Base-by-base conservation (phyloP, 345 rosid species). In the Hibiscus trionum region DNA sequence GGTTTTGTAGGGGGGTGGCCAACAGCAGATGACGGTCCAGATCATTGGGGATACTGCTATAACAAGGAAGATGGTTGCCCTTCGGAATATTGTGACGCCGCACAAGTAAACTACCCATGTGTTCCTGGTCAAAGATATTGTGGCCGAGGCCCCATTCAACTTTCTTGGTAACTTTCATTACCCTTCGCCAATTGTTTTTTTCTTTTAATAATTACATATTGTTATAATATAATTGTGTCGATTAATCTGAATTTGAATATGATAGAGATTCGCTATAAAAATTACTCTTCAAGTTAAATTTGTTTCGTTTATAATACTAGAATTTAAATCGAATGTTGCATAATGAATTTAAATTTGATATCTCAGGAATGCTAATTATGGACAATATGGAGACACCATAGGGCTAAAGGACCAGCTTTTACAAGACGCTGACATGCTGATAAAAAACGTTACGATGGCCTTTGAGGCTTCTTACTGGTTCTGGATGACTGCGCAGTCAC, bases 41-140 rank as follows among this genome's bases (percentile, higher is more conserved):
- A 84, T 59, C 82, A 91, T 1, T 86, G 91, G 91, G 91, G 90
- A 14, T 77, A 86, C 11, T 89, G 91, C 81, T 82, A n/a, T 42
- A 60, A 80, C 16, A 81, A 66, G 68, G 91, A 86, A 73, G 78
- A 76, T 56, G 79, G 72, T 67, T 83, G 86, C 11, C 68, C 78
- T 37, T 6, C 8, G 0, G 42, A 50, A 9, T 84, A 88, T 66
- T 88, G 91, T 61, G 78, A 80, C 31, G 66, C 3, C 0, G 15
- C 76, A 7, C 12, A 37, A 37, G 42, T 77, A 63, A 37, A 39
- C 0, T 87, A 80, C 58, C 90, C 91, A 15, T 84, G 92, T 70
- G 85, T 88, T 63, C n/a, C 80, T 3, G 93, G 85, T n/a, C 76
- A 79, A 76, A 76, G 82, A 21, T 87, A 87, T 71, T 87, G 78